Evolutionary conservation across 257 asterid species (phyloP).

Genomic region (Lycium ferocissimum): DNA sequence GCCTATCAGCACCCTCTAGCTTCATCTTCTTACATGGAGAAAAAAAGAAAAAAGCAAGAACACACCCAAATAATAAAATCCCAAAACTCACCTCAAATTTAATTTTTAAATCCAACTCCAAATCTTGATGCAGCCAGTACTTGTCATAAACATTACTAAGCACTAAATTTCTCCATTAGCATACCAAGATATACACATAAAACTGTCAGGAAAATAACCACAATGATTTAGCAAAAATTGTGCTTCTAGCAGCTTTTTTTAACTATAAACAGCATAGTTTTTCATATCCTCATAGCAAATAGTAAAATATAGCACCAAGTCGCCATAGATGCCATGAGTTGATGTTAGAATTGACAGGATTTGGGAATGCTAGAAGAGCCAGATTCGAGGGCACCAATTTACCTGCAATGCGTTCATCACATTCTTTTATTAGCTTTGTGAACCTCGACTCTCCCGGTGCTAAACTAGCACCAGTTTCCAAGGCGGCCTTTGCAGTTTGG

Average conservation of each 20-base stretch:
- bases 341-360: neutral
- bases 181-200: constrained; percentile 4
- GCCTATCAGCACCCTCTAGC: too few relatives aligned
- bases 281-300: neutral
- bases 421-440: constrained; percentile 71
- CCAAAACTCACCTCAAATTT: too few relatives aligned
- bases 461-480: constrained; percentile 79
- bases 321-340: neutral
- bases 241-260: neutral
- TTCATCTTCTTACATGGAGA: too few relatives aligned
- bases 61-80: too few relatives aligned
- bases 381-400: neutral
- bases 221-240: neutral
- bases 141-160: too few relatives aligned
- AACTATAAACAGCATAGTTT: neutral
- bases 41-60: too few relatives aligned
- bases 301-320: constrained; percentile 20
- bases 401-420: constrained; percentile 82
- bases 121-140: too few relatives aligned
- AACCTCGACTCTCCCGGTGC: constrained; percentile 81
- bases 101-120: too few relatives aligned
- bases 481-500: constrained; percentile 88
- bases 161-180: neutral
- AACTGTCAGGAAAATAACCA: neutral
- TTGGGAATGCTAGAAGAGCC: neutral